Evolutionary conservation across 2,329 filamentous ascomycete genomes (phyloP).

Genomic region (Fusarium nodosum): DNA sequence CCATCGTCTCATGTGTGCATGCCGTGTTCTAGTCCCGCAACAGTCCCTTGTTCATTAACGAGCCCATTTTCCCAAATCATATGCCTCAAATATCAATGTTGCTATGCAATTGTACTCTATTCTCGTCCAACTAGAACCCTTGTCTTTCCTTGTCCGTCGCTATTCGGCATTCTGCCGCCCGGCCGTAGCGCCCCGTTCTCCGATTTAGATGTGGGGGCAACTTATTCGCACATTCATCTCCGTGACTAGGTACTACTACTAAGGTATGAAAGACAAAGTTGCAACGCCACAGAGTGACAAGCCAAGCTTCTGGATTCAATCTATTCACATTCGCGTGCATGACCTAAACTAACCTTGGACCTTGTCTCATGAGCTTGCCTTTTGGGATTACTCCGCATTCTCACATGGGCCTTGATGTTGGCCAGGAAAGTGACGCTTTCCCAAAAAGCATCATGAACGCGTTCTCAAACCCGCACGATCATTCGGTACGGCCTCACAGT

Average conservation of each 20-base stretch:
- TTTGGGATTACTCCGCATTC: slow-evolving; percentile 13
- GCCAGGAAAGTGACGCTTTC: neutral
- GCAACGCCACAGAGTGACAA: slow-evolving; percentile 13
- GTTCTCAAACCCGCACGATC: neutral
- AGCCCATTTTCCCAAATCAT: slow-evolving; percentile 1
- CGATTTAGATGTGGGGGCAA: slow-evolving; percentile 37
- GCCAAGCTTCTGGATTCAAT: slow-evolving; percentile 10
- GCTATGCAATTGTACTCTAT: neutral
- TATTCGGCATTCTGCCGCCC: slow-evolving; percentile 47
- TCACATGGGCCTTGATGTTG: neutral
- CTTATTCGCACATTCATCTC: slow-evolving; percentile 44
- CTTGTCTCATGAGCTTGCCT: slow-evolving; percentile 6
- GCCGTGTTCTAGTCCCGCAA: neutral
- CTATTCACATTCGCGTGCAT: neutral
- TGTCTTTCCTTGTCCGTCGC: slow-evolving; percentile 37
- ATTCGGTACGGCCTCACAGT: neutral
- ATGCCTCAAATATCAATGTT: slow-evolving; percentile 1
- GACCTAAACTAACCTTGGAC: neutral
- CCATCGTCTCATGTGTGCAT: slow-evolving; percentile 23
- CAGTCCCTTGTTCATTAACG: neutral
- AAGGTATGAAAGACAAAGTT: neutral
- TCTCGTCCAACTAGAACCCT: neutral
- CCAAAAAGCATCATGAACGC: neutral
- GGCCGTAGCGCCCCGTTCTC: slow-evolving; percentile 34
- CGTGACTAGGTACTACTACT: slow-evolving; percentile 21